Conservation (phyloP, 352 stramenopile genomes). For the Peronosclerospora sorghi region DNA sequence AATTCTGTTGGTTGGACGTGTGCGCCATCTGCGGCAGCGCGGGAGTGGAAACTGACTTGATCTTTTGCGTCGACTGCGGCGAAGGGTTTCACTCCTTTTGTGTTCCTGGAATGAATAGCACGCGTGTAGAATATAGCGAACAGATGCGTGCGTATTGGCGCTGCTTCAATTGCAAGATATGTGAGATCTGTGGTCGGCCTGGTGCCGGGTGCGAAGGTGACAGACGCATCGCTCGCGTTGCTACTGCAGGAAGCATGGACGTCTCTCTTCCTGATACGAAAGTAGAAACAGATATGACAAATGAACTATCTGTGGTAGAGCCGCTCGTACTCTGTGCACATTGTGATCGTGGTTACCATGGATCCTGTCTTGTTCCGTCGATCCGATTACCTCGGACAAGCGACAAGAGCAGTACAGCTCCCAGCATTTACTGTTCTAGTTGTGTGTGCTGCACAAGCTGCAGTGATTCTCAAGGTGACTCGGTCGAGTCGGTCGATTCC, state of each 20-base stretch:
- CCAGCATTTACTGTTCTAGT: conserved; percentile 45
- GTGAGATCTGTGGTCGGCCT: conserved; percentile 83
- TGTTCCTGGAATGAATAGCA: conserved; percentile 28
- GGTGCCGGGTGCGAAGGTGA: conserved; percentile 11
- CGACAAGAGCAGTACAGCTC: conserved; percentile 3
- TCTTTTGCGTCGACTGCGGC: conserved; percentile 95
- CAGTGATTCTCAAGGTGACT: conserved; percentile 7
- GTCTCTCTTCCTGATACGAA: conserved; percentile 1
- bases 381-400: conserved; percentile 14
- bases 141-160: conserved; percentile 79
- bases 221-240: conserved; percentile 2
- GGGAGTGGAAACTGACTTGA: conserved; percentile 60
- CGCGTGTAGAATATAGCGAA: conserved; percentile 22
- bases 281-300: conserved; percentile 1
- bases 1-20: conserved; percentile 87
- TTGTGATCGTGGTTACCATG: conserved; percentile 49
- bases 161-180: conserved; percentile 94
- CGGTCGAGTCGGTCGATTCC: conserved; percentile 2
- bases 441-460: conserved; percentile 62
- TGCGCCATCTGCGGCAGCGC: conserved; percentile 87
- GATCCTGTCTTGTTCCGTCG: conserved; percentile 33
- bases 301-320: conserved; percentile 8
- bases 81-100: conserved; percentile 94
- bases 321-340: conserved; percentile 27
- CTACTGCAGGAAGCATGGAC: conserved; percentile 15